Percentiles rank a stretch among this genome's conserved stretches.
Conservation (phyloP, 768 basidiomycete species). For the Guyanaporus albipodus region DNA sequence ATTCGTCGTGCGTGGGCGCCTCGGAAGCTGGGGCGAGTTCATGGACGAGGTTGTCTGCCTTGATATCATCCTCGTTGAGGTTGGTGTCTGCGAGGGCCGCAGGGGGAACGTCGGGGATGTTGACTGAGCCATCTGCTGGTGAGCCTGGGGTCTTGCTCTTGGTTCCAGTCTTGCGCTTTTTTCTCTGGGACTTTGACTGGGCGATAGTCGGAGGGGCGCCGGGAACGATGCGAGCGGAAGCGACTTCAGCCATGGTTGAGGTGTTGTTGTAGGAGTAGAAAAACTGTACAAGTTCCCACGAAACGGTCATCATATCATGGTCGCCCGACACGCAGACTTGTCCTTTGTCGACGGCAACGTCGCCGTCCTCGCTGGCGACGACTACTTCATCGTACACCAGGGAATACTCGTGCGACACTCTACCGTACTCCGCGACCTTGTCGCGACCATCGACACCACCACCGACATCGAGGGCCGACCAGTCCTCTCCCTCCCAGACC, state of each 20-base stretch:
- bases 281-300: conserved; percentile 19
- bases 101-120: conserved; percentile 42
- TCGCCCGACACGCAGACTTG: conserved; percentile 46
- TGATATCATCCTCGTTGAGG: conserved; percentile 44
- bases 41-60: conserved; percentile 44
- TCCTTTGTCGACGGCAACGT: conserved; percentile 71
- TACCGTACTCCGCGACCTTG: conserved; percentile 39
- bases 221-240: conserved; percentile 56
- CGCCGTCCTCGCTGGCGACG: conserved; percentile 50
- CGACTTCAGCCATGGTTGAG: conserved; percentile 32
- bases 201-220: conserved; percentile 68
- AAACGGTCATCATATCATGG: conserved; percentile 7
- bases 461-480: conserved; percentile 50
- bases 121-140: conserved; percentile 37
- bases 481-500: conserved; percentile 51
- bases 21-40: conserved; percentile 43
- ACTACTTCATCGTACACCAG: conserved; percentile 67
- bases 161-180: conserved; percentile 63
- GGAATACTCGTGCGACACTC: conserved; percentile 68
- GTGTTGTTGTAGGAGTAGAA: too few relatives aligned
- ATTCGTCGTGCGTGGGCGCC: conserved; percentile 42
- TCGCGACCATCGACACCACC: conserved; percentile 30
- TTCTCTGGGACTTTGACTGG: conserved; percentile 57
- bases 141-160: conserved; percentile 45
- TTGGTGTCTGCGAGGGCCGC: conserved; percentile 47